Evolutionary conservation across 495 filamentous ascomycete species (phyloP), one percentile per base, ranked within the genome.

Genomic region (Xylaria flabelliformis): DNA sequence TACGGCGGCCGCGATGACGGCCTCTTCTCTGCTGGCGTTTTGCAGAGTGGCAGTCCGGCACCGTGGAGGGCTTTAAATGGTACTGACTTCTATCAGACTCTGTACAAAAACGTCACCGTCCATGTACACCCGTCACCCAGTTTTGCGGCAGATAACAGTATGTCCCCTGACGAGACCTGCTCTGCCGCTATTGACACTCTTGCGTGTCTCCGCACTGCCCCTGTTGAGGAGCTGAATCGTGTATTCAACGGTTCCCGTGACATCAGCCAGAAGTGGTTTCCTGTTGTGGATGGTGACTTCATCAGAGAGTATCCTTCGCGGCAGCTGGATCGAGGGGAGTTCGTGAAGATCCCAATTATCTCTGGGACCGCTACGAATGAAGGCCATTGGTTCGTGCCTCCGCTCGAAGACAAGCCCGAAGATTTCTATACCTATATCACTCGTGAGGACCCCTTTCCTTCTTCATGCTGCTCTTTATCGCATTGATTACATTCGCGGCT

Each of bases 271-370:
- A 80, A 32, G 84, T 77, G 63, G 62, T 66, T 74, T 21, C 83
- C 83, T 4, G 77, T 82, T 66, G 77, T 87, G 42, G 86, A 88
- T 70, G 81, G 82, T 34, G 84, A 86, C 69, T 79, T 87, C 63
- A 79, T 87, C 59, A 39, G 8, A 39, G 36, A 39, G 36, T 39
- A 39, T 8, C 36, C 36, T 8, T 39, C 36, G 8, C 36, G 36
- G 36, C 65, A 71, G 17, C 67, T 77, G 0, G 42, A 69, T 9
- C 12, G 63, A 0, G 80, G 80, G 12, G 64, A 67, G 9, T 87
- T 87, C 71, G 87, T 88, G 19, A 76, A 81, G n/a, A 85, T 91
- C 6, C 86, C 86, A 4, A 80, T 90, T 72, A 86, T 91, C n/a
- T 21, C 24, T 26, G 51, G 51, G 51, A 39, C 36, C 36, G 36